phyloP scores from a whole-genome alignment of 2,329 filamentous ascomycete species.

The Penicillium sp. region DNA sequence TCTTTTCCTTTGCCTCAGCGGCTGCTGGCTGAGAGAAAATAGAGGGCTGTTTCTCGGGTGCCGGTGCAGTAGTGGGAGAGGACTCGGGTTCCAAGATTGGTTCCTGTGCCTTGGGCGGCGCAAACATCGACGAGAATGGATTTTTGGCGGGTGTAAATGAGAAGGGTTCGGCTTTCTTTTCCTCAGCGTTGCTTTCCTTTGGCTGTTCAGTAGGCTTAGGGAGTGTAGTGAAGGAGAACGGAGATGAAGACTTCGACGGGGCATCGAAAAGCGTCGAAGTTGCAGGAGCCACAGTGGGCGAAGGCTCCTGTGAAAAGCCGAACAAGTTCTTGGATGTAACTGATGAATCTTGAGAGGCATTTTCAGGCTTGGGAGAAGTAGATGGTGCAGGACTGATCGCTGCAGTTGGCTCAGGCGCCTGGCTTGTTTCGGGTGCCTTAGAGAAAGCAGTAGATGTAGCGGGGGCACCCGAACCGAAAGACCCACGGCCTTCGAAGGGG shows the following conservation, averaged over 20 bases:
- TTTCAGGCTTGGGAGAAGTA: not conserved
- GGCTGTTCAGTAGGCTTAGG: not conserved
- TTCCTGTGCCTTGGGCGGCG: not conserved
- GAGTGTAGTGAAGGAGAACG: not conserved
- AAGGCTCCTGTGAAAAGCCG: not conserved
- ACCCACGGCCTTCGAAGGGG: not conserved
- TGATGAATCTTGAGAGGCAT: not conserved
- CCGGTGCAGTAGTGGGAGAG: not conserved
- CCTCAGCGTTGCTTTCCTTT: not conserved
- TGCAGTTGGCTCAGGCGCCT: not conserved
- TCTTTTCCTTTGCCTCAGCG: not conserved
- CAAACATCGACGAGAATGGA: not conserved
- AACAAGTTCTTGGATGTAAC: not conserved
- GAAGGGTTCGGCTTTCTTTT: not conserved
- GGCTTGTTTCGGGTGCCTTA: not conserved
- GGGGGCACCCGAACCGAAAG: not conserved
- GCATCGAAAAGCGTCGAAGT: not conserved
- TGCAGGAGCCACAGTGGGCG: not conserved
- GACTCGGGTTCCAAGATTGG: not conserved
- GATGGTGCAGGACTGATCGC: not conserved
- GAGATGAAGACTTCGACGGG: not conserved
- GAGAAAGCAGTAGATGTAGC: constrained; percentile 2
- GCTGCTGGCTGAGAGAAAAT: not conserved
- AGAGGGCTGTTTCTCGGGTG: not conserved
- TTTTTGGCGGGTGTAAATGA: not conserved